Percentiles rank a stretch among this genome's conserved stretches.
Conservation (phyloP, 169 alveolate genomes). For the Perkinsus olseni region DNA sequence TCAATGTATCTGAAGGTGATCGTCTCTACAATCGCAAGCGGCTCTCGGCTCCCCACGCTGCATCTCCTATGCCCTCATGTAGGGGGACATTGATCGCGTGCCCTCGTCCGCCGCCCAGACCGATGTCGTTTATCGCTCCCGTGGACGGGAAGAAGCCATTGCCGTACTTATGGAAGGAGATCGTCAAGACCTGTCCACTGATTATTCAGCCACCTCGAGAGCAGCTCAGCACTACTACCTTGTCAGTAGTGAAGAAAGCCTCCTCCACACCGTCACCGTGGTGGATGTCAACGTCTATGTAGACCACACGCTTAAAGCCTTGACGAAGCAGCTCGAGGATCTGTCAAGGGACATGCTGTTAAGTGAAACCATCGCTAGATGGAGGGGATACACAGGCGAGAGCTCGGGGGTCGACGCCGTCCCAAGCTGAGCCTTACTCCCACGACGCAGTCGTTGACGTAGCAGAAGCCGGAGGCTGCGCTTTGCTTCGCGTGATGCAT, state of each 20-base stretch:
- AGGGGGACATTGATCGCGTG: conserved; percentile 95
- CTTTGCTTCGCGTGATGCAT: conserved; percentile 93
- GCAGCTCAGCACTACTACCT: neutral
- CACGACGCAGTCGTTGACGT: conserved; percentile 87
- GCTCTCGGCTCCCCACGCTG: conserved; percentile 50
- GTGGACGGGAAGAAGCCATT: conserved; percentile 96
- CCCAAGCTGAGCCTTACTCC: conserved; percentile 30
- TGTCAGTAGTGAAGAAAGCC: conserved; percentile 71
- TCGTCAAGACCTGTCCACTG: conserved; percentile 85
- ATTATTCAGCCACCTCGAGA: neutral
- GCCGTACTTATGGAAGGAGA: conserved; percentile 96
- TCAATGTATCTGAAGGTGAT: conserved; percentile 13
- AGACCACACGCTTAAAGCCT: conserved; percentile 81
- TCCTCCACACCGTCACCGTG: conserved; percentile 98
- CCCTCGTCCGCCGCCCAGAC: conserved; percentile 80
- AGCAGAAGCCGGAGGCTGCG: conserved; percentile 98
- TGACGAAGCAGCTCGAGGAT: conserved; percentile 61
- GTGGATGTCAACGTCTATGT: conserved; percentile 96
- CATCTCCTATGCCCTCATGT: conserved; percentile 95
- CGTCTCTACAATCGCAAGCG: neutral
- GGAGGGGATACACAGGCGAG: neutral
- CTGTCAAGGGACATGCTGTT: conserved; percentile 44
- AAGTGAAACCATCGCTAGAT: neutral
- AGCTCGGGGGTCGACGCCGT: neutral
- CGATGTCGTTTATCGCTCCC: conserved; percentile 91